Evolutionary conservation across 2,329 filamentous ascomycete species (phyloP).

Genomic region (Passalora sequoiae): DNA sequence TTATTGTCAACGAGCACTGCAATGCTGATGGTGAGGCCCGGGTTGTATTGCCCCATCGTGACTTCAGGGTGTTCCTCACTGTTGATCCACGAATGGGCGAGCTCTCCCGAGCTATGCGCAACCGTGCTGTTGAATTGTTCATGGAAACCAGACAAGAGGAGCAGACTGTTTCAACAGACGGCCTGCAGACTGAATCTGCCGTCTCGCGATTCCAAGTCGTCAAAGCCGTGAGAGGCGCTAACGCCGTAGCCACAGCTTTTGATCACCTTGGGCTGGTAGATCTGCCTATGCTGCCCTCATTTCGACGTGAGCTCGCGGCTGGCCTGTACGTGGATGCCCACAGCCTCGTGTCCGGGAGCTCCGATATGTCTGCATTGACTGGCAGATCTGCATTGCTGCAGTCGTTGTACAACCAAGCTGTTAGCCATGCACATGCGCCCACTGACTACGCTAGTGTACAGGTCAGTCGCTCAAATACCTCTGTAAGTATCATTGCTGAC

Average conservation of each 20-base stretch:
- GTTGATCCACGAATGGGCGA: conserved; percentile 90
- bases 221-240: conserved; percentile 2
- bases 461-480: conserved; percentile 29
- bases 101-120: conserved; percentile 92
- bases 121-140: conserved; percentile 86
- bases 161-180: conserved; percentile 11
- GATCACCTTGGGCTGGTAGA: conserved; percentile 26
- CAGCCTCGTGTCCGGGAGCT: neutral
- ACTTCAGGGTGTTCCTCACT: conserved; percentile 90
- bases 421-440: conserved; percentile 30
- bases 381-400: conserved; percentile 10
- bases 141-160: conserved; percentile 38
- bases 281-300: conserved; percentile 13
- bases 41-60: conserved; percentile 72
- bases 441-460: conserved; percentile 39
- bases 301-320: conserved; percentile 16
- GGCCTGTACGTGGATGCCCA: conserved; percentile 13
- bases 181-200: conserved; percentile 27
- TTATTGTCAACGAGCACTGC: conserved; percentile 92
- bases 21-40: conserved; percentile 74
- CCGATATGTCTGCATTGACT: neutral
- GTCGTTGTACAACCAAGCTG: conserved; percentile 33
- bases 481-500: conserved; percentile 34
- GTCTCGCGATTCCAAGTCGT: conserved; percentile 25
- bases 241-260: conserved; percentile 1